These are phyloP conservation scores for Candida vartiovaarae DNA, from an alignment of 805 yeast species.

Conservation along the genomic window DNA sequence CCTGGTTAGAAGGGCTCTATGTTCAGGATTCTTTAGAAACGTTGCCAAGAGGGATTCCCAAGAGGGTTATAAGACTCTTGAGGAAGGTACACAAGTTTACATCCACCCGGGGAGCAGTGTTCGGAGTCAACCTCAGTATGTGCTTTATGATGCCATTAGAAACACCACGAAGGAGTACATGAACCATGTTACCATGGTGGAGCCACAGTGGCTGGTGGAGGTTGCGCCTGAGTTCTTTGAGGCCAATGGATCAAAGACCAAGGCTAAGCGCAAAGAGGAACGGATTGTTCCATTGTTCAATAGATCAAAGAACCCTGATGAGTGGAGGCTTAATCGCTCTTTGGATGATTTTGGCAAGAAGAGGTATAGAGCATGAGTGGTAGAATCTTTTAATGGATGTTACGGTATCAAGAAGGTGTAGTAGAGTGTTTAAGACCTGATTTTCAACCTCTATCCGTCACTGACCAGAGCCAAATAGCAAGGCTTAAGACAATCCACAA, in stretches of 20 bases:
- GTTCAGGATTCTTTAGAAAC: conserved; percentile 64
- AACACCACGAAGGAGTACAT: conserved; percentile 85
- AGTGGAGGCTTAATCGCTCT: conserved; percentile 54
- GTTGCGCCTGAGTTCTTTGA: conserved; percentile 69
- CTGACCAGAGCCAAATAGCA: no score
- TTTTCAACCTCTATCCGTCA: no score
- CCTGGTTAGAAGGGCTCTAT: conserved; percentile 50
- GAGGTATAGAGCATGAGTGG: conserved; percentile 12
- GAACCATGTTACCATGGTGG: conserved; percentile 81
- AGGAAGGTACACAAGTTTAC: conserved; percentile 68
- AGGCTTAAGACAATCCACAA: no score
- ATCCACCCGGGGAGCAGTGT: conserved; percentile 85
- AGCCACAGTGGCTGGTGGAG: conserved; percentile 72
- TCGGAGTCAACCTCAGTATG: conserved; percentile 63
- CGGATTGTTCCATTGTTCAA: conserved; percentile 71
- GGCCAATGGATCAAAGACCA: conserved; percentile 39
- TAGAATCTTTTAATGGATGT: no score
- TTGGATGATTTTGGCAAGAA: conserved; percentile 36
- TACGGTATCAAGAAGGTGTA: no score
- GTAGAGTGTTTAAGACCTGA: no score
- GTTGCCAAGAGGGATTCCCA: conserved; percentile 60
- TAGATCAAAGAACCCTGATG: conserved; percentile 51
- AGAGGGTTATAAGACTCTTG: conserved; percentile 65
- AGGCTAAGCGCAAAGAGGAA: conserved; percentile 41
- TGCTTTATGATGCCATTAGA: conserved; percentile 73